These are phyloP conservation scores for Bassia scoparia DNA, from an alignment of 148 eudicot genomes.

Conservation along the genomic window DNA sequence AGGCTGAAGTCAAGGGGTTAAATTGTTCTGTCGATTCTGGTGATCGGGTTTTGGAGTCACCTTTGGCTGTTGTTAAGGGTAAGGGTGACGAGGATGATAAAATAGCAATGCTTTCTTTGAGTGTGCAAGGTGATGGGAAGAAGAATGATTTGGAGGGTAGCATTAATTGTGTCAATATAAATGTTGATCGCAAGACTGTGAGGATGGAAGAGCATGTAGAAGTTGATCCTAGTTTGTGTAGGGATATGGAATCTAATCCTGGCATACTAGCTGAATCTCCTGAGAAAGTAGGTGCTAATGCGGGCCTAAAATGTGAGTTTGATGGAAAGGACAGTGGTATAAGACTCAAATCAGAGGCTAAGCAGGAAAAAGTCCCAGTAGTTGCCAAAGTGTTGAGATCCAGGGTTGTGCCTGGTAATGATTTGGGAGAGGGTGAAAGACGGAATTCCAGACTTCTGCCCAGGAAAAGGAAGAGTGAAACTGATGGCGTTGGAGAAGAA, in stretches of 20 bases:
- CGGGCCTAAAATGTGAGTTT: constrained; percentile 11
- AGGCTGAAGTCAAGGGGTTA: constrained; percentile 27
- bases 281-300: constrained; percentile 17
- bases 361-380: constrained; percentile 18
- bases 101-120: not conserved
- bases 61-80: not conserved
- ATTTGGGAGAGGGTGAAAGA: constrained; percentile 22
- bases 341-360: constrained; percentile 18
- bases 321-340: constrained; percentile 8
- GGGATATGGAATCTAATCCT: constrained; percentile 10
- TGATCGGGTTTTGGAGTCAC: not conserved
- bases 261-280: constrained; percentile 1
- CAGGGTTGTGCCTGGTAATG: constrained; percentile 35
- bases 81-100: constrained; percentile 27
- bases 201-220: constrained; percentile 5
- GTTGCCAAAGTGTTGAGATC: constrained; percentile 36
- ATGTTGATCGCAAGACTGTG: not conserved
- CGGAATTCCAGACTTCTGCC: not conserved
- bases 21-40: constrained; percentile 8
- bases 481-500: constrained; percentile 15
- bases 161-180: constrained; percentile 3
- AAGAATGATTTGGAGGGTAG: constrained; percentile 17
- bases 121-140: constrained; percentile 20
- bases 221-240: constrained; percentile 4
- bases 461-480: constrained; percentile 31